Conservation (phyloP, 2,329 filamentous ascomycete species). For the Trichoderma guizhouense region DNA sequence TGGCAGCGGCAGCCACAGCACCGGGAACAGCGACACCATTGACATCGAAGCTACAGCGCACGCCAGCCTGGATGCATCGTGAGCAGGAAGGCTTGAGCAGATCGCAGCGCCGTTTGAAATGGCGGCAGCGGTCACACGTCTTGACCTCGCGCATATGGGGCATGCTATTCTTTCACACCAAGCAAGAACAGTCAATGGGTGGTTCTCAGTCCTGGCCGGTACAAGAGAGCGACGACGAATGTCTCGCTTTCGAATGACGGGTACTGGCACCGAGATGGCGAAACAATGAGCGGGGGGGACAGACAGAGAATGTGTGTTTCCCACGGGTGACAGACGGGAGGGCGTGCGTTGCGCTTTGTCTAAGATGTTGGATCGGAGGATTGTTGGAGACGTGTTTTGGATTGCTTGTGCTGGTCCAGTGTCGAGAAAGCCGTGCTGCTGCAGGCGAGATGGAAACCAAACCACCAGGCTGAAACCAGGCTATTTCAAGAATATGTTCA, state of each 20-base stretch:
- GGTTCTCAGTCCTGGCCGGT: not conserved
- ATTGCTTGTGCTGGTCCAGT: slow-evolving; percentile 1
- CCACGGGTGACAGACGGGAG: not conserved
- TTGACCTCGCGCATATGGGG: slow-evolving; percentile 33
- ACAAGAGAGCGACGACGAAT: not conserved
- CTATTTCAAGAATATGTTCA: not conserved
- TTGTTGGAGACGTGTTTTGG: not conserved
- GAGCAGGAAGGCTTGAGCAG: slow-evolving; percentile 35
- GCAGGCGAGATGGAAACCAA: not conserved
- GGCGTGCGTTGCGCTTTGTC: slow-evolving; percentile 3
- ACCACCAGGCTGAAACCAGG: slow-evolving; percentile 11
- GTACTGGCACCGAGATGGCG: not conserved
- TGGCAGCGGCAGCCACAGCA: slow-evolving; percentile 14
- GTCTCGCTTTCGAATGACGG: not conserved
- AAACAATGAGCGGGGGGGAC: not conserved
- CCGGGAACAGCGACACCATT: slow-evolving; percentile 20
- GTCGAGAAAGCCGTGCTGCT: not conserved
- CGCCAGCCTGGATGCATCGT: slow-evolving; percentile 33
- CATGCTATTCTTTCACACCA: slow-evolving; percentile 11
- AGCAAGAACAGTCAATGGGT: not conserved
- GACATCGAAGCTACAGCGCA: slow-evolving; percentile 33
- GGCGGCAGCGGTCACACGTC: slow-evolving; percentile 37
- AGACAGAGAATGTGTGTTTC: not conserved
- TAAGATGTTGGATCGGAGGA: slow-evolving; percentile 6
- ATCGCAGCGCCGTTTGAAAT: slow-evolving; percentile 37